Evolutionary conservation across 2,329 filamentous ascomycete genomes (phyloP).

Genomic region (Dryadomyces sulphureus): DNA sequence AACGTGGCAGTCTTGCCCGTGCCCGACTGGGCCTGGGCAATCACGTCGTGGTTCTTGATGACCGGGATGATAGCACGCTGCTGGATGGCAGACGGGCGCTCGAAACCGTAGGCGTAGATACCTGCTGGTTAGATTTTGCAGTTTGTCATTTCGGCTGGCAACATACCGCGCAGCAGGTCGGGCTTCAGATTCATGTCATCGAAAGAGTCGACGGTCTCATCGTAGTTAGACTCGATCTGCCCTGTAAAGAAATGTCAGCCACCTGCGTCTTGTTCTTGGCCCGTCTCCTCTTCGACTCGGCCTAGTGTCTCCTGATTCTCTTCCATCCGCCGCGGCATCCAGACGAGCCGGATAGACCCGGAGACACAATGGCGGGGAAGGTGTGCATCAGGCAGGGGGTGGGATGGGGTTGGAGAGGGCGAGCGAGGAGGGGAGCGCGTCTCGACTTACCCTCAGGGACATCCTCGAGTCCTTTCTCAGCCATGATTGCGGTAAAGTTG

Average conservation of each 20-base stretch:
- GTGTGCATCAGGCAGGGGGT: background rate
- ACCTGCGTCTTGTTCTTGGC: no score
- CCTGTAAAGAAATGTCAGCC: no score
- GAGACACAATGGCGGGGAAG: background rate
- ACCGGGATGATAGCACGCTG: conserved; percentile 99
- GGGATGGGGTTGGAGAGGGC: background rate
- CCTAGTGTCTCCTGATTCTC: no score
- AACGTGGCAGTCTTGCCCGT: conserved; percentile 99
- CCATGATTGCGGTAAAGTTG: conserved; percentile 75
- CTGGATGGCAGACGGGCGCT: conserved; percentile 98
- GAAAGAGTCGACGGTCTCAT: conserved; percentile 98
- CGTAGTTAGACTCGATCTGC: conserved; percentile 99
- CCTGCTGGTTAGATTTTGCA: conserved; percentile 27
- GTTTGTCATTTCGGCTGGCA: background rate
- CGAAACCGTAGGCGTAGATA: conserved; percentile 99
- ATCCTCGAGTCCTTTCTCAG: conserved; percentile 98
- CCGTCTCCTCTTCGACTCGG: no score
- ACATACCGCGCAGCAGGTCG: conserved; percentile 84
- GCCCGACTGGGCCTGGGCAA: conserved; percentile 98
- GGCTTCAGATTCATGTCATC: conserved; percentile 95
- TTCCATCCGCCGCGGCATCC: no score
- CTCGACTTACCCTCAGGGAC: conserved; percentile 73
- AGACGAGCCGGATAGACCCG: no score
- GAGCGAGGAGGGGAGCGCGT: background rate
- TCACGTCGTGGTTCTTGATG: conserved; percentile 99